These are phyloP conservation scores for Chamaenerion angustifolium DNA, from an alignment of 345 rosid species.

Conservation along the genomic window DNA sequence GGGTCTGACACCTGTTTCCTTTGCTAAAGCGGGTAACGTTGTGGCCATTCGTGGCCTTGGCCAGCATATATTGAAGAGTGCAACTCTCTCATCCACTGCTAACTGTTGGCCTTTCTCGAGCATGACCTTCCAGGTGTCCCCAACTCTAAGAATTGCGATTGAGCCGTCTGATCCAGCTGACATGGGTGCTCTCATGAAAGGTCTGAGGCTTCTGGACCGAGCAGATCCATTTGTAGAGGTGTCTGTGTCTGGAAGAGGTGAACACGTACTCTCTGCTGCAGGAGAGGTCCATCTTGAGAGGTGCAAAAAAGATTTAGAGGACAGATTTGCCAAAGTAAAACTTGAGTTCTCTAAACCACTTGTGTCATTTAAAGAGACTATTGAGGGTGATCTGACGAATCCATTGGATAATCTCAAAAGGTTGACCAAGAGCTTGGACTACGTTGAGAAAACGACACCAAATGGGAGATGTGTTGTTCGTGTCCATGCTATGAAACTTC, in stretches of 20 bases:
- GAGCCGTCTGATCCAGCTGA: slow-evolving; percentile 90
- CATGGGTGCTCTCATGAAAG: slow-evolving; percentile 68
- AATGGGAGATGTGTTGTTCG: slow-evolving; percentile 65
- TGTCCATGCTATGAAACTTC: slow-evolving; percentile 78
- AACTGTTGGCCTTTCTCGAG: slow-evolving; percentile 93
- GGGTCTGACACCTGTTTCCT: slow-evolving; percentile 60
- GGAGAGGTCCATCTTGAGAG: slow-evolving; percentile 96
- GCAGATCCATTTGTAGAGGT: slow-evolving; percentile 96
- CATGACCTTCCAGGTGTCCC: slow-evolving; percentile 87
- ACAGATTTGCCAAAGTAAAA: slow-evolving; percentile 79
- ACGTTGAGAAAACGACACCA: slow-evolving; percentile 59
- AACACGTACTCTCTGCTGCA: slow-evolving; percentile 86
- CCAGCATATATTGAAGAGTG: slow-evolving; percentile 79
- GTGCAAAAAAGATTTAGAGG: slow-evolving; percentile 79
- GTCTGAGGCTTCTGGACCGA: slow-evolving; percentile 68
- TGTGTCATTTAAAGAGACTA: slow-evolving; percentile 81
- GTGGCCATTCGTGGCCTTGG: slow-evolving; percentile 93
- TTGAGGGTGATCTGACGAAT: slow-evolving; percentile 52
- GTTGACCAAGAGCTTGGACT: slow-evolving; percentile 38
- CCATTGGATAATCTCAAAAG: slow-evolving; percentile 47
- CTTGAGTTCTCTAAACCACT: slow-evolving; percentile 84
- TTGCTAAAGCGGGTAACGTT: slow-evolving; percentile 74
- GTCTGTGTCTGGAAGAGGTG: slow-evolving; percentile 80
- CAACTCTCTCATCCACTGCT: slow-evolving; percentile 78
- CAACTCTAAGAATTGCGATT: slow-evolving; percentile 81